Conservation (phyloP, 441 rosid genomes). For the Flueggea neowawraea region DNA sequence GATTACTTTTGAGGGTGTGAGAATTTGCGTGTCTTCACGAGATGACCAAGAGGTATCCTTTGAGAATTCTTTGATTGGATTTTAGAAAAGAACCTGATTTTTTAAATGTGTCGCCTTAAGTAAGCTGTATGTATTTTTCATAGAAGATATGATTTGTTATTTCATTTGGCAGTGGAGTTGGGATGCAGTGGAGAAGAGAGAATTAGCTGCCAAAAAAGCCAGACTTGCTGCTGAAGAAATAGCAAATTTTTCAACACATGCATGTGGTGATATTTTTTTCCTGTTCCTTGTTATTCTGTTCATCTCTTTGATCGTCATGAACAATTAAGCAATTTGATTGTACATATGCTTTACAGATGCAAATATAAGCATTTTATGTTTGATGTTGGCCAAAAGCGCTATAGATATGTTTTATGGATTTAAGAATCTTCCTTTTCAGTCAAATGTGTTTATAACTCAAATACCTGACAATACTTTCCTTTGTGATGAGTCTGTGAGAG, state of each 20-base stretch:
- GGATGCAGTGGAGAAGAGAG: slow-evolving; percentile 80
- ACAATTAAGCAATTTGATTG: no score
- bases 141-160: not conserved
- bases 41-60: slow-evolving; percentile 68
- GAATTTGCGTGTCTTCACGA: slow-evolving; percentile 62
- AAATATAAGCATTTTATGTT: not conserved
- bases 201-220: slow-evolving; percentile 85
- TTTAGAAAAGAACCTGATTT: not conserved
- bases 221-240: slow-evolving; percentile 95
- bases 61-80: not conserved
- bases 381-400: not conserved
- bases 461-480: not conserved
- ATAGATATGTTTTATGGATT: not conserved
- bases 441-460: not conserved
- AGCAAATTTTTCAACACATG: slow-evolving; percentile 72
- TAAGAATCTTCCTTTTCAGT: not conserved
- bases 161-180: slow-evolving; percentile 58
- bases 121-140: not conserved
- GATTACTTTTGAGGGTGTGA: slow-evolving; percentile 79
- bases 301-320: not conserved
- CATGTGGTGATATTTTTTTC: slow-evolving; percentile 49
- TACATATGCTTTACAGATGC: not conserved
- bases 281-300: not conserved
- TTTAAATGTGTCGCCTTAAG: not conserved
- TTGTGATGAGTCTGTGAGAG: not conserved